Evolutionary conservation across 768 basidiomycete species (phyloP).

Genomic region (Zangia roseola): DNA sequence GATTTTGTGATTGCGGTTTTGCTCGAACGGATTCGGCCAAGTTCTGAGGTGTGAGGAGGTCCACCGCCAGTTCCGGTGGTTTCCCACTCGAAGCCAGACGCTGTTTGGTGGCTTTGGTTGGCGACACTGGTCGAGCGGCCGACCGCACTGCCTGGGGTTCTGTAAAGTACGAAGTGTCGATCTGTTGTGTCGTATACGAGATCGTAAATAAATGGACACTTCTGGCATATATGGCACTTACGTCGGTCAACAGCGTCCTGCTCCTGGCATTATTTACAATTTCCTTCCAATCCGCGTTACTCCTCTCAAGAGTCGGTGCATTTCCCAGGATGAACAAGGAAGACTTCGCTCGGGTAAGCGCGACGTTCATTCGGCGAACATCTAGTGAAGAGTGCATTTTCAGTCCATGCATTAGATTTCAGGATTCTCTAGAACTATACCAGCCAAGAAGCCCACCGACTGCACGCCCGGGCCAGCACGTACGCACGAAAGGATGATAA

Average conservation of each 20-base stretch:
- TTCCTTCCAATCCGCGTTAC: constrained; percentile 73
- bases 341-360: constrained; percentile 92
- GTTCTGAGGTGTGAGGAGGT: constrained; percentile 40
- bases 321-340: constrained; percentile 94
- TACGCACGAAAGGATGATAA: constrained; percentile 97
- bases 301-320: constrained; percentile 83
- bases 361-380: constrained; percentile 95
- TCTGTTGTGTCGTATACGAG: constrained; percentile 15
- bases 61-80: constrained; percentile 25
- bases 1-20: constrained; percentile 20
- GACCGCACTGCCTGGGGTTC: constrained; percentile 19
- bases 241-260: constrained; percentile 62
- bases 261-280: constrained; percentile 77
- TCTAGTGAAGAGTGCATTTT: constrained; percentile 39
- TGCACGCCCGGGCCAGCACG: constrained; percentile 85
- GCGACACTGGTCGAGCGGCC: constrained; percentile 17
- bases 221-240: constrained; percentile 28
- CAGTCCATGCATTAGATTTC: not conserved
- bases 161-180: constrained; percentile 41
- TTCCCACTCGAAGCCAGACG: constrained; percentile 10
- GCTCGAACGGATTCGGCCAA: constrained; percentile 30
- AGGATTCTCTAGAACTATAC: constrained; percentile 33
- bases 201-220: not conserved
- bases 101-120: constrained; percentile 22
- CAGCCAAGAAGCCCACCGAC: constrained; percentile 86